A percentile compares a stretch with the other conserved stretches of the same genome.
Conservation (phyloP, 2,329 filamentous ascomycete genomes). For the Penicillium italicum region DNA sequence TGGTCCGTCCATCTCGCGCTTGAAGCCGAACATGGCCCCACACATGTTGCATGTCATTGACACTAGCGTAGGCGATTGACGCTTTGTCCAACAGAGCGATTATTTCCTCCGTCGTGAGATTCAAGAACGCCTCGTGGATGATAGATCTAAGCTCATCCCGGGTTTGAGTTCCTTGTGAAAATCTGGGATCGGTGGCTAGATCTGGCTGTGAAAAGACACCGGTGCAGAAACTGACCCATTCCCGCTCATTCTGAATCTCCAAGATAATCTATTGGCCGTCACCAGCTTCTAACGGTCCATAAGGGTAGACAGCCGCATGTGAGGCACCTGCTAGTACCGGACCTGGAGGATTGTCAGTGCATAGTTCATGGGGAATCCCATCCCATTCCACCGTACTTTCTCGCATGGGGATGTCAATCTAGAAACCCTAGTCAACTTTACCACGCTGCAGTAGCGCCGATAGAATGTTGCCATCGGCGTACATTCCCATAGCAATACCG, state of each 20-base stretch:
- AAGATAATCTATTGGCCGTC: constrained; percentile 52
- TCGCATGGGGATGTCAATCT: constrained; percentile 57
- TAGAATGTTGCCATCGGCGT: constrained; percentile 52
- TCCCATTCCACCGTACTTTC: constrained; percentile 60
- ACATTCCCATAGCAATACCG: constrained; percentile 53
- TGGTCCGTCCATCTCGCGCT: constrained; percentile 51
- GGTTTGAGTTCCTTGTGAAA: constrained; percentile 47
- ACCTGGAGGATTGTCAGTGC: constrained; percentile 45
- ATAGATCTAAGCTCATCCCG: constrained; percentile 46
- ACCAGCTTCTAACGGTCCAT: constrained; percentile 53
- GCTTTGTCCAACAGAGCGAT: constrained; percentile 46
- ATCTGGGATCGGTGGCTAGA: constrained; percentile 47
- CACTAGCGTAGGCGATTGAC: constrained; percentile 53
- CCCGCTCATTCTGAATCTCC: constrained; percentile 57
- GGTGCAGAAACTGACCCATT: constrained; percentile 51
- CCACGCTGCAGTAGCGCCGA: constrained; percentile 49
- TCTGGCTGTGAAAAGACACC: constrained; percentile 45
- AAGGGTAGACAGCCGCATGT: constrained; percentile 56
- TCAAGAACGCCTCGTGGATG: constrained; percentile 45
- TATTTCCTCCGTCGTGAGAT: constrained; percentile 40
- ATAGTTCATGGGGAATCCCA: constrained; percentile 57
- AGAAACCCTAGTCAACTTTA: constrained; percentile 49
- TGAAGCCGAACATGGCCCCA: constrained; percentile 54
- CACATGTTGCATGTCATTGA: constrained; percentile 54
- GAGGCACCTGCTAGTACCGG: constrained; percentile 50